Base-by-base conservation (phyloP, 257 asterid genomes). In the Solanum chiquidenum region DNA sequence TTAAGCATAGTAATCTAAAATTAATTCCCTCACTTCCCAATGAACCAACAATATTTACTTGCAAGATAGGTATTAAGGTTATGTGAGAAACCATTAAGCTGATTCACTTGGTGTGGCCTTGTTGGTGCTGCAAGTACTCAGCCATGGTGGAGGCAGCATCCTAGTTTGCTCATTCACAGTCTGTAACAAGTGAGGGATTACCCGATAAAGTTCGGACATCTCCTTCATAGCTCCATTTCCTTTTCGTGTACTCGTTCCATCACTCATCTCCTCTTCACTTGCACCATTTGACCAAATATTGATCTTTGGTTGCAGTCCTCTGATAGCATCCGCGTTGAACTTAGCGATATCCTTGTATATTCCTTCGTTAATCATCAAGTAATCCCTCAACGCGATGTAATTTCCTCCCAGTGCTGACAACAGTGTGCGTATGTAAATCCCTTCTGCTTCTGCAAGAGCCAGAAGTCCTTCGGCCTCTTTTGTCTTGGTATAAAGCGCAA, bases 401-500 rank as follows among this genome's bases (percentile, higher is more conserved):
- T 91, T 90, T 23, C 96, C 98, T 12, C 95, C 95, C 12, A 95
- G 6, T 4, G 94, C 93, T 4, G 62, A 90, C 1, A 95, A 89
- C 6, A 94, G 91, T 9, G 91, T 92, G 12, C 88, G 80, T 14
- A 91, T 12, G 86, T 93, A 93, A 2, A 72, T 52, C 55, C 96
- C 96, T 85, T 95, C 96, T 58, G 98, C 98, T 87, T 91, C 92
- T 0, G 96, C 98, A 37, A 91, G n/a, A 23, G 95, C 95, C 4
- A 83, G 11, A 7, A 95, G 89, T 35, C 96, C 98, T 77, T 95
- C 94, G 0, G 97, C 98, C 84, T 95, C 98, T 88, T 92, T 94
- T 49, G 37, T 84, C 94, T 93, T 94, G 0, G 94, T 92, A 23
- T 95, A 93, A 14, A 94, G 55, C 0, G 92, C 94, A 77, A 92